These are phyloP conservation scores for Boletus sensibilis DNA, from an alignment of 768 basidiomycete species.

Conservation along the genomic window DNA sequence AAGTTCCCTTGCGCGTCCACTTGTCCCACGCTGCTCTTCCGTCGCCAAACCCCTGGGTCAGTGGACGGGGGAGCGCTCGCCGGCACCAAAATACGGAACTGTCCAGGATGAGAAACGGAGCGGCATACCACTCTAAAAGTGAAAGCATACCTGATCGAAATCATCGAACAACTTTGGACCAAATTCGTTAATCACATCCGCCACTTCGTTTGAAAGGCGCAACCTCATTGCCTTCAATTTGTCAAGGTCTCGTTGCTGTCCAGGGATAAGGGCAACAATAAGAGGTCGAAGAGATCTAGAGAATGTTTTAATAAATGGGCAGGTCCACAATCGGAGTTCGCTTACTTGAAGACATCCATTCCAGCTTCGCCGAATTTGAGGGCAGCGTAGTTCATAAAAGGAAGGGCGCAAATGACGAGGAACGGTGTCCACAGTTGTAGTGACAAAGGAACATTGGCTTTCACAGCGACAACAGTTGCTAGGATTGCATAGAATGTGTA, in stretches of 20 bases:
- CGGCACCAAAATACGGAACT: slow-evolving; percentile 81
- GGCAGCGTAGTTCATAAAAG: slow-evolving; percentile 89
- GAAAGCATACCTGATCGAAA: slow-evolving; percentile 66
- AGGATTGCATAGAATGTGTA: slow-evolving; percentile 82
- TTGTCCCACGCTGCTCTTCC: slow-evolving; percentile 78
- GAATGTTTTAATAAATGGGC: slow-evolving; percentile 8
- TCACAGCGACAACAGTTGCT: slow-evolving; percentile 70
- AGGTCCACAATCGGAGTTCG: slow-evolving; percentile 7
- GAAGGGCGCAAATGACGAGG: slow-evolving; percentile 67
- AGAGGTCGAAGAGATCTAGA: slow-evolving; percentile 85
- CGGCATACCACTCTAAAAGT: not conserved
- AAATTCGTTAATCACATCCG: slow-evolving; percentile 80
- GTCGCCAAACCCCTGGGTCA: slow-evolving; percentile 70
- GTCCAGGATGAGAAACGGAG: slow-evolving; percentile 5
- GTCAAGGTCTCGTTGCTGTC: slow-evolving; percentile 79
- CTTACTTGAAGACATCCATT: slow-evolving; percentile 94
- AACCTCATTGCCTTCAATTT: slow-evolving; percentile 72
- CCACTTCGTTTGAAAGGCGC: slow-evolving; percentile 79
- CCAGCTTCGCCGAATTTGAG: slow-evolving; percentile 98
- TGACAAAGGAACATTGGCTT: slow-evolving; percentile 57
- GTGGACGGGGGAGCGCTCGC: slow-evolving; percentile 81
- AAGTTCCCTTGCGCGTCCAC: slow-evolving; percentile 85
- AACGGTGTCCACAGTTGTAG: slow-evolving; percentile 78
- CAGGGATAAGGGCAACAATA: slow-evolving; percentile 83
- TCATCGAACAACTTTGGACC: slow-evolving; percentile 86